Conservation (phyloP, 495 filamentous ascomycete species). For the Halenospora varia region DNA sequence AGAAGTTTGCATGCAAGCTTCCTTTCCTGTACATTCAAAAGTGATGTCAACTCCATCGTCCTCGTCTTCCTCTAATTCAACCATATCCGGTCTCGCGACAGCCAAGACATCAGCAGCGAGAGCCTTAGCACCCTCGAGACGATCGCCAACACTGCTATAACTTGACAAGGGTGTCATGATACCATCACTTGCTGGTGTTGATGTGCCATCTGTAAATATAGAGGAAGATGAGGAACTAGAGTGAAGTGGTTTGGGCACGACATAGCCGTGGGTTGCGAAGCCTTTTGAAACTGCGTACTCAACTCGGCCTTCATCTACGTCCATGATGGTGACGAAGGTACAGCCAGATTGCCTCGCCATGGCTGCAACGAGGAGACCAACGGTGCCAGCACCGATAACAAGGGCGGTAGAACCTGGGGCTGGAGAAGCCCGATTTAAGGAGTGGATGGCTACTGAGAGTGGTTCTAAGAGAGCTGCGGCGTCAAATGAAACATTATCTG, state of each 20-base stretch:
- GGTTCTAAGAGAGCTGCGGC: slow-evolving; percentile 83
- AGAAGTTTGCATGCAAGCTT: slow-evolving; percentile 77
- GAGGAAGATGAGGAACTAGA: slow-evolving; percentile 27
- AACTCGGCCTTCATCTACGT: slow-evolving; percentile 76
- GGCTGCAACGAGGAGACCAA: slow-evolving; percentile 74
- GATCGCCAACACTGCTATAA: slow-evolving; percentile 38
- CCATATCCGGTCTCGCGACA: slow-evolving; percentile 33
- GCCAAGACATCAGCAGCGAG: slow-evolving; percentile 50
- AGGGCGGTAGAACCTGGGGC: slow-evolving; percentile 57
- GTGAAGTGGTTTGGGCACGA: slow-evolving; percentile 50
- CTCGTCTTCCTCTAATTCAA: slow-evolving; percentile 34
- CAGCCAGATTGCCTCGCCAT: slow-evolving; percentile 66
- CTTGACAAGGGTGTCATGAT: slow-evolving; percentile 39
- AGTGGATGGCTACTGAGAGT: slow-evolving; percentile 80
- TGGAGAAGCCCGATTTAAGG: slow-evolving; percentile 57
- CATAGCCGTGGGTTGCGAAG: slow-evolving; percentile 66
- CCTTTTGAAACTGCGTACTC: slow-evolving; percentile 67
- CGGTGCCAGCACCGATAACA: slow-evolving; percentile 81
- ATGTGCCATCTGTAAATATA: slow-evolving; percentile 27
- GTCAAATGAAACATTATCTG: slow-evolving; percentile 64
- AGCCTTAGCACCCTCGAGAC: slow-evolving; percentile 54
- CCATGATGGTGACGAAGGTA: slow-evolving; percentile 67
- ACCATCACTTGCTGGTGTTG: slow-evolving; percentile 29
- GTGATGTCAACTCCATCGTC: slow-evolving; percentile 69
- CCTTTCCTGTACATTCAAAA: slow-evolving; percentile 91